Conservation (phyloP, 257 asterid genomes). For the Solanum rostratum region DNA sequence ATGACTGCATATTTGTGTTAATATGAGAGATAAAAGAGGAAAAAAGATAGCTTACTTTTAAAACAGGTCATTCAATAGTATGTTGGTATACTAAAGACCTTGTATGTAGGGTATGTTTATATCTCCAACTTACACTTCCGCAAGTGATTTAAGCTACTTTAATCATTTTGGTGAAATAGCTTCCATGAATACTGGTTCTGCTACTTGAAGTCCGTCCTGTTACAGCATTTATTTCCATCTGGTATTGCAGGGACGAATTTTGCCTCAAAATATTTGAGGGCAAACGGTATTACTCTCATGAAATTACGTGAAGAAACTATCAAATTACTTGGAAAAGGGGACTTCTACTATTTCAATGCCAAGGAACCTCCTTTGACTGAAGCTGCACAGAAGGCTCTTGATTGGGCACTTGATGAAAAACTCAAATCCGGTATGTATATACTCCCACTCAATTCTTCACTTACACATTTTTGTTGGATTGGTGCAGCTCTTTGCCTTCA, state of each 20-base stretch:
- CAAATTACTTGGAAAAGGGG: conserved; percentile 35
- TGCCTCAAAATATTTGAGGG: conserved; percentile 49
- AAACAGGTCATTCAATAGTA: neutral
- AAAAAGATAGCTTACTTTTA: neutral
- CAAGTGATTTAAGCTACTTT: neutral
- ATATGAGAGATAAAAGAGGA: neutral
- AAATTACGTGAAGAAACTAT: conserved; percentile 57
- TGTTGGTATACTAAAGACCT: neutral
- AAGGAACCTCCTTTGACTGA: conserved; percentile 62
- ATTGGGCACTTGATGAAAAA: conserved; percentile 59
- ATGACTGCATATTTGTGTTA: neutral
- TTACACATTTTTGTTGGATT: neutral
- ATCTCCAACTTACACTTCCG: neutral
- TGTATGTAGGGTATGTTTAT: neutral
- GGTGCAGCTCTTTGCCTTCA: neutral
- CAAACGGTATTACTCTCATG: conserved; percentile 44
- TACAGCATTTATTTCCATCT: neutral
- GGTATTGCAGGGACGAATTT: conserved; percentile 47
- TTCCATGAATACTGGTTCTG: neutral
- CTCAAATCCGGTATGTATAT: conserved; percentile 36
- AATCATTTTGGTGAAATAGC: neutral
- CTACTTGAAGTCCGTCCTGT: neutral
- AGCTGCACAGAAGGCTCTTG: conserved; percentile 55
- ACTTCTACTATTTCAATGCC: conserved; percentile 31
- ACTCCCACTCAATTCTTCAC: neutral